Evolutionary conservation across 257 asterid genomes (phyloP).

Genomic region (Mitragyna speciosa): DNA sequence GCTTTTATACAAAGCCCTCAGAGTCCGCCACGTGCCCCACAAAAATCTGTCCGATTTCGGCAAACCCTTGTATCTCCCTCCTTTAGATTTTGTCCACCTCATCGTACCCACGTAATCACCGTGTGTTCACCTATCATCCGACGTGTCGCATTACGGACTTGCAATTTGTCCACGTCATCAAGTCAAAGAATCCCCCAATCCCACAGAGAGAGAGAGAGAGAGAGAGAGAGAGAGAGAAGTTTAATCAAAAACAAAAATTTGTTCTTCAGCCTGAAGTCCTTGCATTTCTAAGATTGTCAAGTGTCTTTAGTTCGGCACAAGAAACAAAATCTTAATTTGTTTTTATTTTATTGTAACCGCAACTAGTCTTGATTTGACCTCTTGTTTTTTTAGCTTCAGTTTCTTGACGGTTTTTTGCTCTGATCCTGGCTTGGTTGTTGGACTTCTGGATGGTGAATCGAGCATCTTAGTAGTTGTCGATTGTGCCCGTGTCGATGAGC

Average conservation of each 20-base stretch:
- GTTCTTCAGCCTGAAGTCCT: slow-evolving; percentile 21
- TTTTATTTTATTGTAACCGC: slow-evolving; percentile 12
- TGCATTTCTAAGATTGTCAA: neutral
- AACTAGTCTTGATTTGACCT: slow-evolving; percentile 10
- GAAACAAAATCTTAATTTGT: slow-evolving; percentile 11
- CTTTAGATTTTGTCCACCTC: slow-evolving; percentile 58
- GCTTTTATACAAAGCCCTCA: neutral
- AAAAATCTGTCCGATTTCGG: slow-evolving; percentile 45
- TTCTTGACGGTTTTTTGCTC: slow-evolving; percentile 18
- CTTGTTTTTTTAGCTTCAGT: slow-evolving; percentile 13
- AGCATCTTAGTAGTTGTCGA: slow-evolving; percentile 18
- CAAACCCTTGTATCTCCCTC: slow-evolving; percentile 29
- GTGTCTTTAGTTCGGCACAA: neutral
- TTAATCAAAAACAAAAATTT: too few species aligned
- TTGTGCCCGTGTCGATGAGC: slow-evolving; percentile 30
- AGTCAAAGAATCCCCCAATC: slow-evolving; percentile 3
- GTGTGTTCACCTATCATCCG: neutral
- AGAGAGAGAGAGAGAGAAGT: too few species aligned
- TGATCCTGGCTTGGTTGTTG: slow-evolving; percentile 18
- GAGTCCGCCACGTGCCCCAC: slow-evolving; percentile 44
- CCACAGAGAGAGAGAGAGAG: too few species aligned
- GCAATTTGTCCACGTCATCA: slow-evolving; percentile 39
- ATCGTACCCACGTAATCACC: slow-evolving; percentile 24
- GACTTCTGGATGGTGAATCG: slow-evolving; percentile 24
- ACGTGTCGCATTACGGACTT: slow-evolving; percentile 44